Percentiles rank a stretch among this genome's conserved stretches.
phyloP scores from a whole-genome alignment of 345 rosid genomes.

The Gossypium australe region DNA sequence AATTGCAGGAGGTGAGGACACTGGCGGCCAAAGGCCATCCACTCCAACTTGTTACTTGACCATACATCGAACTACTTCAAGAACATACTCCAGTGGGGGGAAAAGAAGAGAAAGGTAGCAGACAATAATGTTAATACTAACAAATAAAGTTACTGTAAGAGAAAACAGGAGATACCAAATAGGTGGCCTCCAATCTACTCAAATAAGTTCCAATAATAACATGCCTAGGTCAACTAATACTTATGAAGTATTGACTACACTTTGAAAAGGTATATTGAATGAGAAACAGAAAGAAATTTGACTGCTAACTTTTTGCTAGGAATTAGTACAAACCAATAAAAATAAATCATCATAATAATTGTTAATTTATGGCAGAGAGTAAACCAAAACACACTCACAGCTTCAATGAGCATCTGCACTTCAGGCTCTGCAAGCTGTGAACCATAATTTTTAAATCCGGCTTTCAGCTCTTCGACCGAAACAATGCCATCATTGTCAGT shows the following conservation, averaged over 20 bases:
- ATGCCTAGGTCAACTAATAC: background rate
- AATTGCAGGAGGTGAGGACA: background rate
- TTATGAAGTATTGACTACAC: background rate
- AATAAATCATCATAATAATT: background rate
- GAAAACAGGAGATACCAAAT: background rate
- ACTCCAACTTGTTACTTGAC: background rate
- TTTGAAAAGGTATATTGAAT: too few species aligned
- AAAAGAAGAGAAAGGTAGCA: background rate
- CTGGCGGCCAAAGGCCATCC: background rate
- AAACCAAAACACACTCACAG: slow-evolving; percentile 51
- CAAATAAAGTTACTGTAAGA: background rate
- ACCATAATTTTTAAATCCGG: slow-evolving; percentile 65
- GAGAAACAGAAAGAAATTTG: background rate
- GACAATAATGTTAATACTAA: background rate
- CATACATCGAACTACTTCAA: background rate
- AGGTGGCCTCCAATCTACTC: background rate
- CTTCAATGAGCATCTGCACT: slow-evolving; percentile 93
- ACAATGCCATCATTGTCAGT: slow-evolving; percentile 82
- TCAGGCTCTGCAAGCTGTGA: slow-evolving; percentile 93
- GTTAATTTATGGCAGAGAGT: background rate
- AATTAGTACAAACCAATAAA: background rate
- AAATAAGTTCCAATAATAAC: background rate
- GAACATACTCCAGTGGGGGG: background rate
- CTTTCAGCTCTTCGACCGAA: slow-evolving; percentile 85
- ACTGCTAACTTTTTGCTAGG: background rate